Conservation (phyloP, 225 moss, liverwort and hornwort genomes). For the Ulota crispa region DNA sequence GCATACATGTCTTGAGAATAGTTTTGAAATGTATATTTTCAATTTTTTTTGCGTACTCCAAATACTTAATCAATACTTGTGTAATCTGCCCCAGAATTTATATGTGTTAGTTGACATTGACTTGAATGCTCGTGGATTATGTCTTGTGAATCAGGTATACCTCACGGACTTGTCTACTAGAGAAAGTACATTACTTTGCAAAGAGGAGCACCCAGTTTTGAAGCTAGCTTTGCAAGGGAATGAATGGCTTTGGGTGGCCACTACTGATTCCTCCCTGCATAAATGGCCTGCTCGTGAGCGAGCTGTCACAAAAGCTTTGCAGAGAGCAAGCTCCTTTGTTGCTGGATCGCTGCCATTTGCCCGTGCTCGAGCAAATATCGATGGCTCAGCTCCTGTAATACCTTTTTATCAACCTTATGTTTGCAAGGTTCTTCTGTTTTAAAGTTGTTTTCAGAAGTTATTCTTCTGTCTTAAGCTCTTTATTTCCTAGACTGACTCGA, state of each 20-base stretch:
- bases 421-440: background rate
- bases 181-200: constrained; percentile 74
- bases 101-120: background rate
- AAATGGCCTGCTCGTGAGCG: constrained; percentile 74
- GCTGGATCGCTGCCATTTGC: constrained; percentile 84
- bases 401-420: constrained; percentile 5
- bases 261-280: constrained; percentile 77
- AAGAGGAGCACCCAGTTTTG: constrained; percentile 76
- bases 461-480: background rate
- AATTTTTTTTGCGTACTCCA: background rate
- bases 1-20: background rate
- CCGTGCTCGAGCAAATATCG: constrained; percentile 74
- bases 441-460: background rate
- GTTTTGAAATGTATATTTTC: background rate
- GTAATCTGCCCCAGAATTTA: background rate
- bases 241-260: constrained; percentile 84
- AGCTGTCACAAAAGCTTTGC: constrained; percentile 48
- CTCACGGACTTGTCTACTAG: constrained; percentile 73
- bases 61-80: background rate
- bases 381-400: constrained; percentile 83
- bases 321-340: constrained; percentile 83
- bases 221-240: constrained; percentile 80
- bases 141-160: constrained; percentile 60
- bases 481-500: background rate
- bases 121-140: background rate